phyloP scores from a whole-genome alignment of 164 flowering plant genomes.

The Umbilicus rupestris region DNA sequence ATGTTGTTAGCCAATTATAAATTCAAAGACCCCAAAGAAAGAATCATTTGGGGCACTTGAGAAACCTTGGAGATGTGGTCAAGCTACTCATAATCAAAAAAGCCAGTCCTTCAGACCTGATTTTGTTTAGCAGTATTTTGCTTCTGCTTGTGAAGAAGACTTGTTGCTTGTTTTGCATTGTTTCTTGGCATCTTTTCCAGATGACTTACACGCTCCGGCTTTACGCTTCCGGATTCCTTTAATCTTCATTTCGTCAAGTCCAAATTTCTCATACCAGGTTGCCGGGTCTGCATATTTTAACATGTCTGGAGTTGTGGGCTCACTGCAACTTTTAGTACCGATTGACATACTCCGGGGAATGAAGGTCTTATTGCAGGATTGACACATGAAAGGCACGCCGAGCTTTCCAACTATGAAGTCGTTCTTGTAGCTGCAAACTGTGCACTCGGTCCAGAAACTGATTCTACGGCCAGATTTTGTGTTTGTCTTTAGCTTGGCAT shows the following conservation, averaged over 20 bases:
- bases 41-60: too few relatives aligned
- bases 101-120: too few relatives aligned
- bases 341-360: neutral
- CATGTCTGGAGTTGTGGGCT: neutral
- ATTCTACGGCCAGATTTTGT: neutral
- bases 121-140: too few relatives aligned
- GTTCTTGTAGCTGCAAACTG: neutral
- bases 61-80: too few relatives aligned
- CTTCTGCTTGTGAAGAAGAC: too few relatives aligned
- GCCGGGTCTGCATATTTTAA: neutral
- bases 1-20: too few relatives aligned
- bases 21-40: too few relatives aligned
- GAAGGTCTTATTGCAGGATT: neutral
- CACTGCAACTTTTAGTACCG: neutral
- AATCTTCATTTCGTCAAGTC: neutral
- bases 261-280: neutral
- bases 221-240: neutral
- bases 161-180: neutral
- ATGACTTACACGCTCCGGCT: neutral
- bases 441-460: neutral
- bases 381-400: neutral
- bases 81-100: too few relatives aligned
- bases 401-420: neutral
- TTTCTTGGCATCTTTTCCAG: neutral
- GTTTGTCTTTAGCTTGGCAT: neutral